Base-by-base conservation (phyloP, 495 filamentous ascomycete genomes). In the Aspergillus avenaceus region DNA sequence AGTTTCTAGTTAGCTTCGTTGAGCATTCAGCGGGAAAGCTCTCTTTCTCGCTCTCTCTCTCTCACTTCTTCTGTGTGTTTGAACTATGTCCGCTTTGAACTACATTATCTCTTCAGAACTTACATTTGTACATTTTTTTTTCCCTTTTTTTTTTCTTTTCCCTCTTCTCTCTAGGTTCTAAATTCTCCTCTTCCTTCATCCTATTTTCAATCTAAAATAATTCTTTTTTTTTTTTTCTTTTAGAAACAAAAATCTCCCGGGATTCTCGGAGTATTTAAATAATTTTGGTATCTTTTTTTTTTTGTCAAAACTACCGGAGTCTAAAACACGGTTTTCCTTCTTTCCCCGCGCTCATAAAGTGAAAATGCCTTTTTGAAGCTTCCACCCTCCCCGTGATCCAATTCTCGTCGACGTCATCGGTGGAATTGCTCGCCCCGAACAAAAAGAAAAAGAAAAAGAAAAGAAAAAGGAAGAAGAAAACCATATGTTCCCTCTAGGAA, bases 371-470 rank as follows among this genome's bases (percentile, higher is more conserved):
- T 56, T 63, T 48, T 58, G 52, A 62, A 64, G 56, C 59, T 65
- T 55, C 59, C n/a, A n/a, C n/a, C n/a, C n/a, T n/a, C 62, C 64
- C 58, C 59, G 59, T 61, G 56, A 63, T 61, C 53, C 60, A 63
- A 58, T 55, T 68, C 52, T 70, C 67, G 70, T 72, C 72, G 69
- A 73, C 70, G 70, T 75, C 70, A 75, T 73, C 69, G 70, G 59
- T 47, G 64, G 65, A 56, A 62, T 55, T 29, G 21, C 55, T 28
- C 19, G 24, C 37, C 47, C 29, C 45, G 38, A 52, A 52, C 8
- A 38, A 38, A 38, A 8, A 36, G 32, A 38, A 32, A 13, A 3
- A 32, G 11, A 32, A 32, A 32, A 32, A 32, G 11, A n/a, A 13
- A 32, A 32, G 14, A 32, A 13, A 3, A 32, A 32, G 9, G 29